phyloP scores from a whole-genome alignment of 306 rosid species.

The Ammopiptanthus mongolicus region DNA sequence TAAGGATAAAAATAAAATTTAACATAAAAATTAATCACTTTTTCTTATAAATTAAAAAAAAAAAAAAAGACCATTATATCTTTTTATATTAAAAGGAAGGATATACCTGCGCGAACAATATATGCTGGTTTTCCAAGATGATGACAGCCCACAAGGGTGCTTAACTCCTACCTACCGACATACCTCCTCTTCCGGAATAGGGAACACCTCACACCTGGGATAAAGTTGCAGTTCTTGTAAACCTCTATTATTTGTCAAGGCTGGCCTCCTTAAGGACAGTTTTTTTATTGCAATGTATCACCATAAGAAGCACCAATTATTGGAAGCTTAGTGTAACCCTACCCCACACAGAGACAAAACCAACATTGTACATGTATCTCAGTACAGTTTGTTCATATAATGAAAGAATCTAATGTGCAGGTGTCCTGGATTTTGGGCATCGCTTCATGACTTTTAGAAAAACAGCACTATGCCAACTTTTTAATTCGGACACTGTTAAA shows the following conservation, averaged over 20 bases:
- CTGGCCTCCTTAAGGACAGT: neutral
- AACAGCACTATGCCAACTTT: neutral
- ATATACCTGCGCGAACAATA: neutral
- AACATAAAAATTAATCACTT: too few species aligned
- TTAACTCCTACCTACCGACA: conserved; percentile 23
- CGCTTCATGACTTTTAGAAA: neutral
- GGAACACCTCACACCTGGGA: conserved; percentile 17
- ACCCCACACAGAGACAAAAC: neutral
- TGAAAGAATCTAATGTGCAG: neutral
- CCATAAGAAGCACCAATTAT: conserved; percentile 10
- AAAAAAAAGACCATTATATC: too few species aligned
- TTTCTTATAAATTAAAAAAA: too few species aligned
- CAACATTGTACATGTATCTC: neutral
- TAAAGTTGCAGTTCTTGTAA: neutral
- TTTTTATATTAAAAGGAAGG: too few species aligned
- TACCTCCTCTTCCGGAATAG: neutral
- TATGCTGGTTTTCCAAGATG: neutral
- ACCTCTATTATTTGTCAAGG: neutral
- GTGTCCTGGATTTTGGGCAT: neutral
- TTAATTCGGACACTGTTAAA: neutral
- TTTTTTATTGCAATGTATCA: neutral
- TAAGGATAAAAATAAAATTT: too few species aligned
- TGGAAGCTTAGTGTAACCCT: neutral
- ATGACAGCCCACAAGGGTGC: conserved; percentile 21
- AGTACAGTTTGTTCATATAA: neutral